Base-by-base conservation (phyloP, 352 stramenopile species). In the Saprolegnia diclina region DNA sequence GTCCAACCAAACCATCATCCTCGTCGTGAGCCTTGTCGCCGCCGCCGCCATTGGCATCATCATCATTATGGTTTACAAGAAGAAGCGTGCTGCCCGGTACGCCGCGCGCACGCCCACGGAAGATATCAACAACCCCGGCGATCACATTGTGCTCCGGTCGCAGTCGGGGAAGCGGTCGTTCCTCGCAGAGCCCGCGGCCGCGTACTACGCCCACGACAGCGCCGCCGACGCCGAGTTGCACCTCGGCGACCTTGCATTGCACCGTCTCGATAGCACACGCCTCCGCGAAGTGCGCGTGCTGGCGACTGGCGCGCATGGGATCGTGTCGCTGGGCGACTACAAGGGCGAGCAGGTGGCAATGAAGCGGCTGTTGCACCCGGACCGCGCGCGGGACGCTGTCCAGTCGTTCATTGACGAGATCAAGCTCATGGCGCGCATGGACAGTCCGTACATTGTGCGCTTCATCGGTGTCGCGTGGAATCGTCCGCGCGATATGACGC, bases 321-420 rank as follows among this genome's bases (percentile, higher is more conserved):
- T 69, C 13, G 63, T 69, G 24, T 44, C 19, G 21, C 6, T 62
- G 19, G 63, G 22, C 35, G 24, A 59, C n/a, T 69, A 69, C 63
- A 69, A 69, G 19, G 81, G 82, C 55, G 78, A 87, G 55, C 82
- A 79, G 55, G 80, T 90, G 21, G 79, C 79, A 7, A 80, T 90
- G 37, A 88, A 88, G 76, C 63, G 78, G 6, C 56, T 90, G 9
- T 46, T 87, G 22, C 52, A 59, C 9, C 14, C 45, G 14, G 45
- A 69, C 21, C 24, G 7, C 7, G 44, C 63, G 19, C 19, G 42
- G 32, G 45, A 69, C 1, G 35, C 13, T 5, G 63, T 76, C 29
- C 61, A 77, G 56, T 69, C 74, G 56, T 77, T 77, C 32, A 72
- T 77, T 52, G 66, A 74, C 42, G 62, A 72, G 35, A 67, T 76